Percentiles rank a stretch among this genome's conserved stretches.
Evolutionary conservation across 805 yeast species (phyloP).

Genomic region (Ogataea paraovalis): DNA sequence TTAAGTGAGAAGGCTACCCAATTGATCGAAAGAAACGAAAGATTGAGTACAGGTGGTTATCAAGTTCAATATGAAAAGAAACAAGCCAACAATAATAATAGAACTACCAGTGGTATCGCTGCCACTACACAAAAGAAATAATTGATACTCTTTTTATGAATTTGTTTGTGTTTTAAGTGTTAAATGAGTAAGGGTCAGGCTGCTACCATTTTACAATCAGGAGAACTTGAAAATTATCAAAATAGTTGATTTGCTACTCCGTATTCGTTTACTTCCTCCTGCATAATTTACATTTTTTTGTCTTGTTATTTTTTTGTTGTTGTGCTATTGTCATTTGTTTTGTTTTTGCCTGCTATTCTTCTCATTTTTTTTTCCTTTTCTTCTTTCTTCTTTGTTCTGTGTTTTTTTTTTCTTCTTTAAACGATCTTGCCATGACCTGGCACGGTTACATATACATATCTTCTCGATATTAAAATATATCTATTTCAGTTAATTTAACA

Average conservation of each 20-base stretch:
- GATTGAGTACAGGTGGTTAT: constrained; percentile 74
- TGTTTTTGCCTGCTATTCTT: background rate
- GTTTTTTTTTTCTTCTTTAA: background rate
- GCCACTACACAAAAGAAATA: constrained; percentile 1
- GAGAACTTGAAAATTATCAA: background rate
- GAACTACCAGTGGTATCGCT: background rate
- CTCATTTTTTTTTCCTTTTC: background rate
- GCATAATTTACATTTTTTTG: background rate
- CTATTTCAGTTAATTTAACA: background rate
- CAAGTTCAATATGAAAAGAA: constrained; percentile 34
- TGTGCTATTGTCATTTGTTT: background rate
- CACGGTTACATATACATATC: background rate
- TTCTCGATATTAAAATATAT: background rate
- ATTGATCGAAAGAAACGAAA: constrained; percentile 80
- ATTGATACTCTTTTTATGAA: background rate
- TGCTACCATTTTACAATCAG: background rate
- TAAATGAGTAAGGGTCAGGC: background rate
- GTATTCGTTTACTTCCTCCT: background rate
- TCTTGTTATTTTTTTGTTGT: background rate
- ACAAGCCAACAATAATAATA: constrained; percentile 6
- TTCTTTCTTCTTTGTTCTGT: background rate
- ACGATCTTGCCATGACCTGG: background rate
- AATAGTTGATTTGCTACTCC: background rate
- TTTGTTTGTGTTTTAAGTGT: background rate
- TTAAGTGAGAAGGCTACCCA: constrained; percentile 78